Percentiles rank a stretch among this genome's conserved stretches.
Evolutionary conservation across 2,329 filamentous ascomycete genomes (phyloP).

Genomic region (Trichoderma asperellum): DNA sequence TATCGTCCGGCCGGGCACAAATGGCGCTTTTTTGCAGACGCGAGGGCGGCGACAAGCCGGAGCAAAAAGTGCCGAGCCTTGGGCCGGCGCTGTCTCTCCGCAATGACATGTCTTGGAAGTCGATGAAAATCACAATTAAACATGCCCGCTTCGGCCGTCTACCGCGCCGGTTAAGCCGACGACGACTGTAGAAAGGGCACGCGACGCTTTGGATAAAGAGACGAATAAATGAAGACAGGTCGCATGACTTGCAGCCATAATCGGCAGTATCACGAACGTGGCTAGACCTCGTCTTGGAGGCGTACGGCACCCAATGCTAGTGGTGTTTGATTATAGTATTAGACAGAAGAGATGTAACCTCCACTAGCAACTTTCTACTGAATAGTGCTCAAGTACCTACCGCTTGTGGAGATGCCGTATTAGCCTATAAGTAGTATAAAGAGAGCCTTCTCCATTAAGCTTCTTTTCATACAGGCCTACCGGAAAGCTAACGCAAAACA

Average conservation of each 20-base stretch:
- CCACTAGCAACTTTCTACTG: neutral
- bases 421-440: neutral
- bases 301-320: neutral
- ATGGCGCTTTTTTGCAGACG: neutral
- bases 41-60: neutral
- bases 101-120: neutral
- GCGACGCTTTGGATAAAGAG: neutral
- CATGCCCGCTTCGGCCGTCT: neutral
- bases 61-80: neutral
- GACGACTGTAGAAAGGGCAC: neutral
- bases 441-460: neutral
- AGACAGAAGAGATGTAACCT: neutral
- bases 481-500: neutral
- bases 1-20: neutral
- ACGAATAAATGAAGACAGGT: neutral
- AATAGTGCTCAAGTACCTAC: neutral
- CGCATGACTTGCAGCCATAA: slow-evolving; percentile 2
- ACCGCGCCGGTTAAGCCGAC: neutral
- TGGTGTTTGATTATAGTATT: neutral
- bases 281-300: neutral
- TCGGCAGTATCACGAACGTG: neutral
- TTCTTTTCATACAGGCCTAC: neutral
- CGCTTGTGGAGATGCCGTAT: neutral
- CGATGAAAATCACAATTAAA: neutral
- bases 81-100: neutral